Percentiles rank a stretch among this genome's conserved stretches.
Conservation (phyloP, 345 rosid species). For the Eucalyptus paniculata region DNA sequence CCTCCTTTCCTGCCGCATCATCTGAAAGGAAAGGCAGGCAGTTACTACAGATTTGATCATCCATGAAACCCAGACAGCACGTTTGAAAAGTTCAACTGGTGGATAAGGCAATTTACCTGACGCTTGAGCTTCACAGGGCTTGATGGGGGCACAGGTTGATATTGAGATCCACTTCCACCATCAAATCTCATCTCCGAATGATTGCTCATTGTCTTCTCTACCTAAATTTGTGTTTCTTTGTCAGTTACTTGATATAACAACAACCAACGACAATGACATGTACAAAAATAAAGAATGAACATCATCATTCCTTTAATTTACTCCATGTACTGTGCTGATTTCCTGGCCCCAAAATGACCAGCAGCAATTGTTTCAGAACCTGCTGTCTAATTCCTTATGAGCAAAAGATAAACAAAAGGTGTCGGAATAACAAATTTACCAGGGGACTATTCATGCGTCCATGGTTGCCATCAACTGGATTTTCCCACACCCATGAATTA, state of each 20-base stretch:
- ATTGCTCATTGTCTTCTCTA: constrained; percentile 8
- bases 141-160: constrained; percentile 12
- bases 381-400: background rate
- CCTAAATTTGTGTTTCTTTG: constrained; percentile 1
- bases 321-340: background rate
- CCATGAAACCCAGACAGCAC: background rate
- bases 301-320: background rate
- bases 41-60: constrained; percentile 2
- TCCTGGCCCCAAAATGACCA: background rate
- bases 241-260: background rate
- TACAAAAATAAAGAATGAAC: background rate
- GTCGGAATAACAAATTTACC: constrained; percentile 18
- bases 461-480: constrained; percentile 27
- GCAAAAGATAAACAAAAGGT: background rate
- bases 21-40: constrained; percentile 16
- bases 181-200: constrained; percentile 12
- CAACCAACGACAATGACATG: background rate
- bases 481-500: constrained; percentile 81
- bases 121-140: constrained; percentile 84
- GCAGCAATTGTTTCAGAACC: background rate
- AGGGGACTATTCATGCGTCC: constrained; percentile 22
- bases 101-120: constrained; percentile 34
- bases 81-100: background rate
- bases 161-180: constrained; percentile 10
- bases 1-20: constrained; percentile 49